A percentile compares a stretch with the other conserved stretches of the same genome.
These are phyloP conservation scores for Chaetoceros muelleri DNA, from an alignment of 108 stramenopile genomes.

Conservation along the genomic window DNA sequence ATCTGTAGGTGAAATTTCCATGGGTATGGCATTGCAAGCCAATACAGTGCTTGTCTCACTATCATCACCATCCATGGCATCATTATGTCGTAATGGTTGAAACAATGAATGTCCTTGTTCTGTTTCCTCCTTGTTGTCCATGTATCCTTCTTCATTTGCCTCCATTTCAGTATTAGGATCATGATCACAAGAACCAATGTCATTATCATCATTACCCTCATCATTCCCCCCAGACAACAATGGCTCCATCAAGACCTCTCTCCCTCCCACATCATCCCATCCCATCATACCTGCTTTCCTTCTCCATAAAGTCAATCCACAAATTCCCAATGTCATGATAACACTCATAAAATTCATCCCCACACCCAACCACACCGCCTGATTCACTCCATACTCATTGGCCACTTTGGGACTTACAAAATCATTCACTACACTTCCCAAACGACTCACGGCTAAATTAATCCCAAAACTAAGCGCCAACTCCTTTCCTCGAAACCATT, in stretches of 20 bases:
- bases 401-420: conserved; percentile 34
- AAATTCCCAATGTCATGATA: conserved; percentile 9
- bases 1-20: no score
- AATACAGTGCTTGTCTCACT: neutral
- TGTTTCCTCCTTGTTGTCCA: no score
- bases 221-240: conserved; percentile 21
- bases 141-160: neutral
- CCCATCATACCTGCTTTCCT: conserved; percentile 3
- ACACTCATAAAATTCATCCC: conserved; percentile 13
- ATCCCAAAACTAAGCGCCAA: conserved; percentile 55
- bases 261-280: conserved; percentile 9
- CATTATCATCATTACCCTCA: conserved; percentile 10
- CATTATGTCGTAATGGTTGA: no score
- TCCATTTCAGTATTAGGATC: neutral
- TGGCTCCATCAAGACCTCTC: conserved; percentile 25
- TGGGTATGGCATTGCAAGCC: no score
- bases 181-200: conserved; percentile 12
- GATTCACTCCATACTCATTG: conserved; percentile 6
- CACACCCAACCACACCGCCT: conserved; percentile 37
- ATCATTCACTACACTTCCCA: conserved; percentile 53
- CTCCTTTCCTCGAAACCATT: conserved; percentile 56
- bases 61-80: no score
- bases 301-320: conserved; percentile 12
- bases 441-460: conserved; percentile 27
- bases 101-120: no score